Evolutionary conservation across 139 green algal species (phyloP).

Genomic region (Edaphochlamys debaryana): DNA sequence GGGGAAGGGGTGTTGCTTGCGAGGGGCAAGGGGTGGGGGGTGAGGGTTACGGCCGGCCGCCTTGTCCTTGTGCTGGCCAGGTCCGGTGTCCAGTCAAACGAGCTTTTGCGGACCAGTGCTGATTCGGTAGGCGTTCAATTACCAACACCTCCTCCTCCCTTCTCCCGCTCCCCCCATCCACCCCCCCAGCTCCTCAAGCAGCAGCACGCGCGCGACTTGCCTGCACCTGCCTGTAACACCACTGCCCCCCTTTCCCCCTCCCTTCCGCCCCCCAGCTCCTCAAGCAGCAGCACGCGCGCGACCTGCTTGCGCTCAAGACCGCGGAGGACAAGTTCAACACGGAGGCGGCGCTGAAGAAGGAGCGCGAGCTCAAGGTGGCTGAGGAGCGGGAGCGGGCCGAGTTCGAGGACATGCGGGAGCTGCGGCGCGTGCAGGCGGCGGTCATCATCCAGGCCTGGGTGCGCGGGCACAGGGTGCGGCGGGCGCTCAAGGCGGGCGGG

Average conservation of each 20-base stretch:
- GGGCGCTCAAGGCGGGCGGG: neutral
- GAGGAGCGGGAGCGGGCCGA: conserved; percentile 38
- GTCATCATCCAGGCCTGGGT: conserved; percentile 43
- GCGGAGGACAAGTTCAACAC: conserved; percentile 36
- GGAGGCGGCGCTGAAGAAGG: conserved; percentile 33
- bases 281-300: conserved; percentile 37
- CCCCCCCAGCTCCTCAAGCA: conserved; percentile 20
- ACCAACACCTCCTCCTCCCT: too few species aligned
- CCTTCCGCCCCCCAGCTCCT: conserved; percentile 1
- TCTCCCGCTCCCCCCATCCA: too few species aligned
- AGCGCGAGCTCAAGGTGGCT: conserved; percentile 17
- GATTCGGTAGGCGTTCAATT: too few species aligned
- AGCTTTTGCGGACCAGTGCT: too few species aligned
- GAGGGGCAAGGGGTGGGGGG: too few species aligned
- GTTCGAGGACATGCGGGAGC: conserved; percentile 33
- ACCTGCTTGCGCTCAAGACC: conserved; percentile 23
- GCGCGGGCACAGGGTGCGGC: conserved; percentile 20
- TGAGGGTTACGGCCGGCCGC: too few species aligned
- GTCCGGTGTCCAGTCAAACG: neutral
- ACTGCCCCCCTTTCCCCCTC: too few species aligned
- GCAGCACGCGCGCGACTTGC: conserved; percentile 31
- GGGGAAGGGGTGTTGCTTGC: neutral
- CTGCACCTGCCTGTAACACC: too few species aligned
- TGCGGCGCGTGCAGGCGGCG: conserved; percentile 14
- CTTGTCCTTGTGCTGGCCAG: neutral